phyloP scores from a whole-genome alignment of 768 basidiomycete species.

The Russula sp. region DNA sequence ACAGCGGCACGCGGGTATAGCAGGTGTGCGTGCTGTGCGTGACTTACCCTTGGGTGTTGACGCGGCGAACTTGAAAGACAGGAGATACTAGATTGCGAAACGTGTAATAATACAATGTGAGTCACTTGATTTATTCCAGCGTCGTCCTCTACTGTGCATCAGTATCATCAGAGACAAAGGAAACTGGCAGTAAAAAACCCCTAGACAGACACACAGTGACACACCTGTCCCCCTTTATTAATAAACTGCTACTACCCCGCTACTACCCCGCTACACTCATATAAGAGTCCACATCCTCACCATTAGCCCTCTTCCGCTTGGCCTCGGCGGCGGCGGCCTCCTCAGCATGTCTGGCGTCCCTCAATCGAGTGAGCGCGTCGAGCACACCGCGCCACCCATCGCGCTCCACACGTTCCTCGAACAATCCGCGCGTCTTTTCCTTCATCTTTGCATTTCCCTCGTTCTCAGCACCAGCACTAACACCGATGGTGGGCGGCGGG shows the following conservation, averaged over 20 bases:
- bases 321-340: background rate
- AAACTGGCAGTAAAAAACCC: no score
- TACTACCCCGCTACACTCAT: background rate
- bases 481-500: slow-evolving; percentile 5
- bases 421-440: slow-evolving; percentile 52
- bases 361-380: slow-evolving; percentile 44
- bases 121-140: no score
- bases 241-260: background rate
- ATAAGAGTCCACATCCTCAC: background rate
- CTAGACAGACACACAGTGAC: no score
- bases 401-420: slow-evolving; percentile 69
- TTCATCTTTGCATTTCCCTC: background rate
- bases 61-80: no score
- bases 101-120: no score
- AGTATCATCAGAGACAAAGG: no score
- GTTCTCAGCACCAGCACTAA: slow-evolving; percentile 9
- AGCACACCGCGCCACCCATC: slow-evolving; percentile 76
- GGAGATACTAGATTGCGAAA: no score
- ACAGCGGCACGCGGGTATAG: no score
- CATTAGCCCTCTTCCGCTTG: background rate
- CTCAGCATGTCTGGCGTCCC: slow-evolving; percentile 4
- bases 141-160: no score
- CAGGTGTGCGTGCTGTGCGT: no score
- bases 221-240: background rate
- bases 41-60: no score